phyloP scores from a whole-genome alignment of 192 early-diverging fungal genomes.

The Geranomyces variabilis region DNA sequence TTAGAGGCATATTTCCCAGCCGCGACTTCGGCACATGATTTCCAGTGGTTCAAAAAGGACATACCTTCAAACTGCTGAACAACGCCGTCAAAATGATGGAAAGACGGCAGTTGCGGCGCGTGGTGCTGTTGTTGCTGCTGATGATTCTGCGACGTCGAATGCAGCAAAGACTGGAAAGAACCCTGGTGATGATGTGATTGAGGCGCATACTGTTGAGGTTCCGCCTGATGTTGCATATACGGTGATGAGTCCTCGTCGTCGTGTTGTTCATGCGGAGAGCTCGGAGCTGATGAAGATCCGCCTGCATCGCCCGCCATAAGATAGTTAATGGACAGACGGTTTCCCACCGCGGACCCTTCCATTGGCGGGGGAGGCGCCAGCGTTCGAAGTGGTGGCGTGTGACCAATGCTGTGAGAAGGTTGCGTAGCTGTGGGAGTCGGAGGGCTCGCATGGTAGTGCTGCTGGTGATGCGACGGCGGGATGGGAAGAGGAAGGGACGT shows the following conservation, averaged over 20 bases:
- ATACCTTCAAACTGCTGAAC: constrained; percentile 12
- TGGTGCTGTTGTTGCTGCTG: background rate
- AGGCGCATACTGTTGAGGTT: background rate
- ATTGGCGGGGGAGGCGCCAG: background rate
- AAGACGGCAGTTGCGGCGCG: background rate
- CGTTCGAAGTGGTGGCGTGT: background rate
- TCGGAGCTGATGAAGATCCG: background rate
- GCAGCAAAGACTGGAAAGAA: background rate
- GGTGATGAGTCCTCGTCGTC: background rate
- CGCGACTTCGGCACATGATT: no score
- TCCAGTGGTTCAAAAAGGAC: no score
- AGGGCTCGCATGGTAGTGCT: background rate
- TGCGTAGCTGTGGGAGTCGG: background rate
- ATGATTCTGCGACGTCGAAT: background rate
- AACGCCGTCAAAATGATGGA: constrained; percentile 9
- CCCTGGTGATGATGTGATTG: background rate
- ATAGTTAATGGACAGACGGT: constrained; percentile 16
- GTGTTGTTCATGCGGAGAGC: background rate
- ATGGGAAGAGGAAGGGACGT: background rate
- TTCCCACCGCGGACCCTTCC: background rate
- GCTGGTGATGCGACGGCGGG: constrained; percentile 2
- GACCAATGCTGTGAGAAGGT: background rate
- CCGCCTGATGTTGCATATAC: background rate
- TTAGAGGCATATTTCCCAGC: no score
- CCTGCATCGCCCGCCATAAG: background rate